These are phyloP conservation scores for Lodderomyces beijingensis DNA, from an alignment of 1,139 yeast species.

Conservation along the genomic window DNA sequence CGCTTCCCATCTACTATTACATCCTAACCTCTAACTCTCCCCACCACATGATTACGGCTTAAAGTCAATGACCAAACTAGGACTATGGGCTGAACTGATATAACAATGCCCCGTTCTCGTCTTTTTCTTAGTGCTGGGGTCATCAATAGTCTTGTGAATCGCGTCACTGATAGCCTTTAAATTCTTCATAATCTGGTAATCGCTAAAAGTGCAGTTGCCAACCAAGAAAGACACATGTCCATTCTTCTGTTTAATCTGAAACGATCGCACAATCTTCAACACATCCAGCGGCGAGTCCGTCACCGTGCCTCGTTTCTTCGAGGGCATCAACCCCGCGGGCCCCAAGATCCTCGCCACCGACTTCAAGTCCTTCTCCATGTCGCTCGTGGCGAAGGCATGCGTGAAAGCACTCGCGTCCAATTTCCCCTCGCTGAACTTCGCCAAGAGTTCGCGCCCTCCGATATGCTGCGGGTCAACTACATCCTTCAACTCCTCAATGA, in stretches of 20 bases:
- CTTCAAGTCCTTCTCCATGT: constrained; percentile 57
- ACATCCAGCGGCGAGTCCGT: constrained; percentile 51
- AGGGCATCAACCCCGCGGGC: constrained; percentile 88
- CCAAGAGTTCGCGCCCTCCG: constrained; percentile 73
- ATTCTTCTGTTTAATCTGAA: constrained; percentile 68
- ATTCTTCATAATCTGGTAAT: constrained; percentile 69
- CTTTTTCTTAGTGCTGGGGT: constrained; percentile 10
- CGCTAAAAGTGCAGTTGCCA: constrained; percentile 77
- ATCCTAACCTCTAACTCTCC: background rate
- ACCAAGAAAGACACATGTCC: constrained; percentile 62
- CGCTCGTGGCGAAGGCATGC: constrained; percentile 83
- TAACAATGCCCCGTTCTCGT: constrained; percentile 11
- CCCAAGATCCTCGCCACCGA: constrained; percentile 77
- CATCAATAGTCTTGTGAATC: constrained; percentile 33
- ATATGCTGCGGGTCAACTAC: constrained; percentile 58
- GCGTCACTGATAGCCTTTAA: constrained; percentile 67
- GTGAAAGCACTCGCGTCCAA: constrained; percentile 56
- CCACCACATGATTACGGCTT: constrained; percentile 7
- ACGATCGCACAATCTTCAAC: constrained; percentile 27
- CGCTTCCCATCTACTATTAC: background rate
- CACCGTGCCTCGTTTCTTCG: constrained; percentile 82
- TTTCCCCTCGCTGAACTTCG: constrained; percentile 54
- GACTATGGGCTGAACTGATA: constrained; percentile 11
- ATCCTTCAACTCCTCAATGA: constrained; percentile 47
- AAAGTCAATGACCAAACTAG: constrained; percentile 13